Conservation (phyloP, 2,329 filamentous ascomycete species). For the Xylariaceae sp. region DNA sequence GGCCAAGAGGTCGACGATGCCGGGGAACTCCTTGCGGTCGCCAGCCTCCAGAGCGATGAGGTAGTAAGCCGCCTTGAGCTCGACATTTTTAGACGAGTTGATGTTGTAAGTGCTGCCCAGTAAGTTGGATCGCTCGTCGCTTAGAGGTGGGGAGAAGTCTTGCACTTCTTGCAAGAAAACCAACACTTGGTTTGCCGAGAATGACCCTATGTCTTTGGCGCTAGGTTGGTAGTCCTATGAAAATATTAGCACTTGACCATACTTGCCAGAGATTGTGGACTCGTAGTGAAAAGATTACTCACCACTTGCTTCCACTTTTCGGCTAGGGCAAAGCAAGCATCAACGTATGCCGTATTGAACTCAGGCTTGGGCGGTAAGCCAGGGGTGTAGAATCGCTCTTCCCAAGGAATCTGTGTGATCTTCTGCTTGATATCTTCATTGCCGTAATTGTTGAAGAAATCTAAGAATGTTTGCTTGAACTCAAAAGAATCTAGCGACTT, state of each 20-base stretch:
- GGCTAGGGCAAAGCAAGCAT: conserved; percentile 78
- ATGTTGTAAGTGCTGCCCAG: conserved; percentile 76
- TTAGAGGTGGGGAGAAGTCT: conserved; percentile 60
- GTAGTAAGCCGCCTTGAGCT: conserved; percentile 78
- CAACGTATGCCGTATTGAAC: conserved; percentile 84
- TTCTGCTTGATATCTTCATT: conserved; percentile 63
- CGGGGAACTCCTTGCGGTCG: conserved; percentile 64
- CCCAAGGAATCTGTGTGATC: conserved; percentile 78
- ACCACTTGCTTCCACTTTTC: conserved; percentile 70
- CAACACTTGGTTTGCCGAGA: conserved; percentile 83
- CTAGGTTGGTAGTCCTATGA: conserved; percentile 58
- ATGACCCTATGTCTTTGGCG: conserved; percentile 64
- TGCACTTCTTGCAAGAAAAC: conserved; percentile 85
- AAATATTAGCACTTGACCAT: conserved; percentile 13
- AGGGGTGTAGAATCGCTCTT: conserved; percentile 81
- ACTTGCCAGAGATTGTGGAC: too few relatives aligned
- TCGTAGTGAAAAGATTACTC: too few relatives aligned
- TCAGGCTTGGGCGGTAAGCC: conserved; percentile 86
- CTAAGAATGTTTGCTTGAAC: conserved; percentile 82
- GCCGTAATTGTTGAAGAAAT: conserved; percentile 69
- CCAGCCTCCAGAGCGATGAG: conserved; percentile 72
- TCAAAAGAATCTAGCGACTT: conserved; percentile 91
- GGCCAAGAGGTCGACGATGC: conserved; percentile 71
- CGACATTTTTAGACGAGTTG: conserved; percentile 73
- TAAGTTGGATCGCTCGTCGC: conserved; percentile 59